phyloP scores from a whole-genome alignment of 2,329 filamentous ascomycete species.

The Moelleriella libera region DNA sequence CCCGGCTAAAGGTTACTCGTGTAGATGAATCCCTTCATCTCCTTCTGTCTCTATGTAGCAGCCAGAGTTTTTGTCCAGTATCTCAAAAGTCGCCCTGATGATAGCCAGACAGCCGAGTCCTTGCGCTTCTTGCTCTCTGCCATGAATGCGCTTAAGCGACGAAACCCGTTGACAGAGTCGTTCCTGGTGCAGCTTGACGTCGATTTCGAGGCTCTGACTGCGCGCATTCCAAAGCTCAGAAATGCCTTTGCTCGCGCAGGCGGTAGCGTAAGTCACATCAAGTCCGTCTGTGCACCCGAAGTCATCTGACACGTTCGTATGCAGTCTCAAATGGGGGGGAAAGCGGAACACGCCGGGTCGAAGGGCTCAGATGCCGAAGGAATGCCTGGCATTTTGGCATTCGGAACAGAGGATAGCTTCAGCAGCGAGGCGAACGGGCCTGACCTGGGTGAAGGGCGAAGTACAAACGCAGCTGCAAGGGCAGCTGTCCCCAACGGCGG shows the following conservation, averaged over 20 bases:
- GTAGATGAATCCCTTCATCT: slow-evolving; percentile 90
- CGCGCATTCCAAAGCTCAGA: slow-evolving; percentile 44
- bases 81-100: slow-evolving; percentile 82
- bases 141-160: slow-evolving; percentile 77
- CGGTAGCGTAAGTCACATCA: slow-evolving; percentile 30
- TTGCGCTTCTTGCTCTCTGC: slow-evolving; percentile 83
- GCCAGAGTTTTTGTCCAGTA: slow-evolving; percentile 93
- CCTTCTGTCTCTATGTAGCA: slow-evolving; percentile 92
- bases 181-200: slow-evolving; percentile 90
- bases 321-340: not conserved
- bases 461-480: slow-evolving; percentile 5
- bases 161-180: slow-evolving; percentile 85
- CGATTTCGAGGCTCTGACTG: slow-evolving; percentile 64
- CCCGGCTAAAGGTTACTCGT: not conserved
- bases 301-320: not conserved
- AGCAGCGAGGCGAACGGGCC: slow-evolving; percentile 23
- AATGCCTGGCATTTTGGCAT: slow-evolving; percentile 26
- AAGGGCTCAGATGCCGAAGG: not conserved
- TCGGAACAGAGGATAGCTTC: slow-evolving; percentile 24
- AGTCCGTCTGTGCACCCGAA: not conserved
- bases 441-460: slow-evolving; percentile 23
- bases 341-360: too few relatives aligned
- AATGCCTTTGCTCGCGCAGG: slow-evolving; percentile 37
- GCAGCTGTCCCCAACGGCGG: not conserved
- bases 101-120: slow-evolving; percentile 63